phyloP scores from a whole-genome alignment of 1,139 yeast species.

The Candida dubliniensis region DNA sequence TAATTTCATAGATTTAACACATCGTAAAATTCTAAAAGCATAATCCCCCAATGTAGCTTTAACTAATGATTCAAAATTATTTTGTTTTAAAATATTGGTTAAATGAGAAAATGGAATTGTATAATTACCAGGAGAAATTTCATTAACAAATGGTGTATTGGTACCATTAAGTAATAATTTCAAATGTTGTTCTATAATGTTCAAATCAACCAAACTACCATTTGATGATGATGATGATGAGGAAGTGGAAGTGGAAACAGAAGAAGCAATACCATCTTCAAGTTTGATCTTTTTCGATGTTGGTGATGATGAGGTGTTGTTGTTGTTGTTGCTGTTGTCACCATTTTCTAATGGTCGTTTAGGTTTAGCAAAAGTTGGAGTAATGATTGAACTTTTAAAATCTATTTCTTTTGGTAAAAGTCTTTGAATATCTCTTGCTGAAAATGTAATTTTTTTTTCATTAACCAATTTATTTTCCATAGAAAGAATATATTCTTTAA shows the following conservation, averaged over 20 bases:
- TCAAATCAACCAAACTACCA: constrained; percentile 6
- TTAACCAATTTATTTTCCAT: constrained; percentile 41
- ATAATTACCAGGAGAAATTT: constrained; percentile 42
- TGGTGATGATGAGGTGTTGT: constrained; percentile 19
- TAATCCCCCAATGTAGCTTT: constrained; percentile 57
- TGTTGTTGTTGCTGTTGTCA: no score
- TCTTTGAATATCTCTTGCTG: constrained; percentile 53
- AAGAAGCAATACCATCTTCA: constrained; percentile 34
- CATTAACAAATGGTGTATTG: constrained; percentile 46
- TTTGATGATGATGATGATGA: constrained; percentile 9
- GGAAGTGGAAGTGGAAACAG: constrained; percentile 16
- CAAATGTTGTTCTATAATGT: constrained; percentile 47
- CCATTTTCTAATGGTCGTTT: constrained; percentile 25
- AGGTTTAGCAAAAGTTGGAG: constrained; percentile 37
- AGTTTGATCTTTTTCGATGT: constrained; percentile 46
- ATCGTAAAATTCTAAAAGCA: constrained; percentile 63
- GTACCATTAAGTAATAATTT: constrained; percentile 50
- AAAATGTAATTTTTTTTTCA: constrained; percentile 44
- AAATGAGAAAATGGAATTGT: constrained; percentile 45
- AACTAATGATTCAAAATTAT: constrained; percentile 61
- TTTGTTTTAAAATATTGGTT: constrained; percentile 47
- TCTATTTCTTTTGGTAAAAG: constrained; percentile 46
- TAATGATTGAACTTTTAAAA: constrained; percentile 49
- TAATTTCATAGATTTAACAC: constrained; percentile 64
- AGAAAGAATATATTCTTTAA: constrained; percentile 24